Base-by-base conservation (phyloP, 345 rosid species). In the Adansonia digitata region DNA sequence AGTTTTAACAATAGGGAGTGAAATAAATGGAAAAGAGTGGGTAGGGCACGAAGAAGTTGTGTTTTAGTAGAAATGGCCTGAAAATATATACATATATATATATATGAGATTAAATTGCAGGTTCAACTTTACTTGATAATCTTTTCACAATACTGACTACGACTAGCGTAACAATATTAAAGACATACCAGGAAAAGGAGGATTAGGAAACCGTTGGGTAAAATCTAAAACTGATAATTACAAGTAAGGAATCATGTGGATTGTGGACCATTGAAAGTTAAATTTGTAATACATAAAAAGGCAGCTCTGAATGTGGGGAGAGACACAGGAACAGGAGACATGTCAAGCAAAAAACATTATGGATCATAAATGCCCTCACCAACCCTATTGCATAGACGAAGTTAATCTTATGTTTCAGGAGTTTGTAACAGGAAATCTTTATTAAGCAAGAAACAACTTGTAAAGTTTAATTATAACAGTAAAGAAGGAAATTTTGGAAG, bases 341-440 rank as follows among this genome's bases (percentile, higher is more conserved):
- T 9, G 11, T 10, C 34, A 26, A 0, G 24, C 18, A 14, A 59
- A 43, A 43, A 80, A 35, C 45, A 66, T 20, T 42, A 37, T 61
- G 9, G 67, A 46, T 46, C 66, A 76, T 75, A 35, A 82, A 81
- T 68, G 51, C 35, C 57, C 75, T 56, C 78, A 79, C 81, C 84
- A 45, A 77, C 70, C 88, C n/a, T 31, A 18, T 26, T 42, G 76
- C 74, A 69, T 79, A 73, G 51, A 40, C 5, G 27, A 46, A 46
- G 18, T 13, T 31, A 35, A 37, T 40, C 42, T 7, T 8, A 20
- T 52, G 26, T 52, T 57, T 12, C 35, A 12, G 4, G n/a, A 5
- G 27, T 13, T 5, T 7, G 39, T 27, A 1, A 12, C 13, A 12
- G 63, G 26, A 52, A 34, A n/a, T n/a, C n/a, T n/a, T n/a, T n/a